Conservation (phyloP, 1,139 yeast genomes). For the Candida sojae region DNA sequence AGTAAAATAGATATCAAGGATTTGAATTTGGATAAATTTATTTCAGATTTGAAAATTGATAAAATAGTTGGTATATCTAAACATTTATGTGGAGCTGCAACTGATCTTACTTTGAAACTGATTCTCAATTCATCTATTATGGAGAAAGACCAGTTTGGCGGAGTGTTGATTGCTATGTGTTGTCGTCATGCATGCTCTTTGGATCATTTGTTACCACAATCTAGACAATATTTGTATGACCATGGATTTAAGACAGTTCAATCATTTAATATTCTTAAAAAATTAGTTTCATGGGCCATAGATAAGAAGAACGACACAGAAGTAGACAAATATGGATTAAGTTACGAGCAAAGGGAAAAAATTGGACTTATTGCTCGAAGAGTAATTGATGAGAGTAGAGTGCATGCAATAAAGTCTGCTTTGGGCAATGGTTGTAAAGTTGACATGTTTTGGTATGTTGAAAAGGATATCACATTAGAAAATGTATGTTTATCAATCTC, state of each 20-base stretch:
- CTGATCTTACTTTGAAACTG: slow-evolving; percentile 79
- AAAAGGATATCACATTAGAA: slow-evolving; percentile 61
- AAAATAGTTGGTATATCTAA: slow-evolving; percentile 69
- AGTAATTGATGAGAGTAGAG: slow-evolving; percentile 59
- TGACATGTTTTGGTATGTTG: slow-evolving; percentile 60
- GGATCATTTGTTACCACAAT: slow-evolving; percentile 51
- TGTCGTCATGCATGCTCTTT: slow-evolving; percentile 83
- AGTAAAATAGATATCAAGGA: slow-evolving; percentile 80
- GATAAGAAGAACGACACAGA: slow-evolving; percentile 21
- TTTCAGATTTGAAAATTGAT: slow-evolving; percentile 24
- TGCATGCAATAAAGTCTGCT: slow-evolving; percentile 42
- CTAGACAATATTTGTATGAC: slow-evolving; percentile 39
- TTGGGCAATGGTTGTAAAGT: slow-evolving; percentile 36
- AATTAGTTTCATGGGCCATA: slow-evolving; percentile 86
- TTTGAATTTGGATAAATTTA: slow-evolving; percentile 50
- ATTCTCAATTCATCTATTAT: slow-evolving; percentile 45
- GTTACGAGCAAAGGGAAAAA: slow-evolving; percentile 46
- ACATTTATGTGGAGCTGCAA: slow-evolving; percentile 92
- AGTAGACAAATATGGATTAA: slow-evolving; percentile 46
- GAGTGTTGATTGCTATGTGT: slow-evolving; percentile 87
- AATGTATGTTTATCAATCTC: slow-evolving; percentile 55
- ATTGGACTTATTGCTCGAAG: slow-evolving; percentile 71
- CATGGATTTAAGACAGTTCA: slow-evolving; percentile 30
- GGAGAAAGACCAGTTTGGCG: slow-evolving; percentile 33
- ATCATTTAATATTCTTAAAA: slow-evolving; percentile 58